A percentile compares a stretch with the other conserved stretches of the same genome.
phyloP scores from a whole-genome alignment of 169 alveolate species.

The Fabrea salina region DNA sequence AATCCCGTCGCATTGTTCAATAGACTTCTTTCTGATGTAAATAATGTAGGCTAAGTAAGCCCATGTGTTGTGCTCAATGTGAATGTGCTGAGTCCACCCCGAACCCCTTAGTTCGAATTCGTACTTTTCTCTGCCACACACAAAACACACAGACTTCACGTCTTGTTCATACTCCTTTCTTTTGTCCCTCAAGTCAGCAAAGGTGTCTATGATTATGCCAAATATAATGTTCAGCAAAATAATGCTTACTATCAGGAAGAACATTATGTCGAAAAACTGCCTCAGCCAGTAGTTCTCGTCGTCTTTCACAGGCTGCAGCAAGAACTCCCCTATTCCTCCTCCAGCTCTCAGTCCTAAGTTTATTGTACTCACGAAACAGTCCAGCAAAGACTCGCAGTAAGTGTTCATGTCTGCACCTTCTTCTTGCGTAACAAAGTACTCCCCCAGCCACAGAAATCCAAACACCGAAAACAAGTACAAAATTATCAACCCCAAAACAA shows the following conservation, averaged over 20 bases:
- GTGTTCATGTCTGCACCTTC: slow-evolving; percentile 41
- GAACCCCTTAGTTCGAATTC: slow-evolving; percentile 36
- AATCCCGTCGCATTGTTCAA: slow-evolving; percentile 26
- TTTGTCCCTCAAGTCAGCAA: slow-evolving; percentile 70
- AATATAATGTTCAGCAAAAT: slow-evolving; percentile 50
- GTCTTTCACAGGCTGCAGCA: slow-evolving; percentile 30
- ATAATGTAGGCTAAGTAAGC: slow-evolving; percentile 28
- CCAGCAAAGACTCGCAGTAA: slow-evolving; percentile 51
- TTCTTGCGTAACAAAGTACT: slow-evolving; percentile 33
- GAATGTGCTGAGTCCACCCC: slow-evolving; percentile 35
- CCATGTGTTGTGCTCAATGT: slow-evolving; percentile 33
- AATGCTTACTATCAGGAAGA: slow-evolving; percentile 28
- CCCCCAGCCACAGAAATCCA: slow-evolving; percentile 29
- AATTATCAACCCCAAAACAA: slow-evolving; percentile 45
- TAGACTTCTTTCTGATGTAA: slow-evolving; percentile 5
- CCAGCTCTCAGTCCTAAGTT: slow-evolving; percentile 74
- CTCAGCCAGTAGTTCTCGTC: neutral
- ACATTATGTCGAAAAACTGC: slow-evolving; percentile 23
- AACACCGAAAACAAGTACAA: slow-evolving; percentile 42
- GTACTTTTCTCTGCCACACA: slow-evolving; percentile 51
- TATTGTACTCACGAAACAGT: slow-evolving; percentile 56
- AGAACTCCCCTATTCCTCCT: slow-evolving; percentile 75
- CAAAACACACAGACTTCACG: slow-evolving; percentile 47
- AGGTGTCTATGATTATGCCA: slow-evolving; percentile 77
- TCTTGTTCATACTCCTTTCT: slow-evolving; percentile 51